Evolutionary conservation across 768 basidiomycete genomes (phyloP).

Genomic region (Panus rudis): DNA sequence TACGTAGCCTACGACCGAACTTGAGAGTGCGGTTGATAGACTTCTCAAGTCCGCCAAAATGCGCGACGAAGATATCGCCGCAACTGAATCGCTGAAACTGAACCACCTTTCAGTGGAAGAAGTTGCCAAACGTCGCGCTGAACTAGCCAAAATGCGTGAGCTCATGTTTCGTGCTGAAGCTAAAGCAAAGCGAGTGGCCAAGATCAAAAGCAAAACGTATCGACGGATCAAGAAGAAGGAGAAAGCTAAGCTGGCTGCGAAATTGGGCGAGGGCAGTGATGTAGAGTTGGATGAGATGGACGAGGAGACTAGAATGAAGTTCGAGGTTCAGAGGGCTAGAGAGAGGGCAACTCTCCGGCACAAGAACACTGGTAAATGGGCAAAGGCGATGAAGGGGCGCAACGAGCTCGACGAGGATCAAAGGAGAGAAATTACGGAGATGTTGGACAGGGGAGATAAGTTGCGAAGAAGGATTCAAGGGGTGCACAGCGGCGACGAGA

Average conservation of each 20-base stretch:
- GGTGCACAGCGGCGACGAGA: constrained; percentile 46
- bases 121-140: constrained; percentile 70
- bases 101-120: constrained; percentile 83
- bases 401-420: constrained; percentile 63
- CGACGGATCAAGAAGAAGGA: constrained; percentile 78
- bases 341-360: constrained; percentile 89
- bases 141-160: constrained; percentile 85
- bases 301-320: constrained; percentile 50
- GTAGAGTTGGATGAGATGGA: constrained; percentile 37
- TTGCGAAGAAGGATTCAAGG: constrained; percentile 73
- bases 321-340: constrained; percentile 73
- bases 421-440: constrained; percentile 69
- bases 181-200: constrained; percentile 83
- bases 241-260: constrained; percentile 48
- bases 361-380: constrained; percentile 86
- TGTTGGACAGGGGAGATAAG: constrained; percentile 78
- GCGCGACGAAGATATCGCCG: constrained; percentile 63
- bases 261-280: constrained; percentile 44
- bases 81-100: constrained; percentile 78
- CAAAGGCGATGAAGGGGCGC: constrained; percentile 60
- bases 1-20: constrained; percentile 66
- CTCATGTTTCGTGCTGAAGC: constrained; percentile 89
- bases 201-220: constrained; percentile 96
- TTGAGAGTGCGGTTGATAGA: constrained; percentile 79
- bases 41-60: constrained; percentile 79